phyloP scores from a whole-genome alignment of 1,139 yeast species.

The Lodderomyces margitis region DNA sequence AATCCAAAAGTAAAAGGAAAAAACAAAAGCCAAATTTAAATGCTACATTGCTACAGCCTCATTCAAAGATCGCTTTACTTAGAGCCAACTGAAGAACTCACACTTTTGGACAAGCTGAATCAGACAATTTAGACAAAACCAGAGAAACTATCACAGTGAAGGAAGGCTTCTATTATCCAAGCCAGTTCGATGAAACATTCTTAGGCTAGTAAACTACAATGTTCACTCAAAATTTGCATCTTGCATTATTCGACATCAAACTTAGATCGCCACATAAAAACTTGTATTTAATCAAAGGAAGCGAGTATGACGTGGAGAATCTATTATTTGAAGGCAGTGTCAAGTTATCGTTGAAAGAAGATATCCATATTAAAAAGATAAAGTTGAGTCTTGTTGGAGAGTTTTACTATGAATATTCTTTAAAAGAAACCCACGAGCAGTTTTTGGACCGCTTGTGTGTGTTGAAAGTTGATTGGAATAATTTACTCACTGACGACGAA shows the following conservation, averaged over 20 bases:
- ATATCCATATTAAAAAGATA: conserved; percentile 48
- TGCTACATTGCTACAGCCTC: conserved; percentile 3
- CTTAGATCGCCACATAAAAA: conserved; percentile 54
- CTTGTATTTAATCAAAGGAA: conserved; percentile 52
- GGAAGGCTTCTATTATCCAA: background rate
- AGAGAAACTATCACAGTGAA: background rate
- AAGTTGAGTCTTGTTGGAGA: conserved; percentile 51
- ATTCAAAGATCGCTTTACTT: no score
- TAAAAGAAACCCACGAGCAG: conserved; percentile 40
- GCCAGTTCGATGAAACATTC: background rate
- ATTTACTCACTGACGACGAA: conserved; percentile 45
- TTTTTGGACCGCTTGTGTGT: conserved; percentile 49
- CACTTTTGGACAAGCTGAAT: no score
- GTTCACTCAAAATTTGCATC: conserved; percentile 25
- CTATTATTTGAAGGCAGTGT: conserved; percentile 55
- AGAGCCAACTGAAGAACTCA: no score
- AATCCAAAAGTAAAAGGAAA: background rate
- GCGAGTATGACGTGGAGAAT: conserved; percentile 56
- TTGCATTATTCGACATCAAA: conserved; percentile 34
- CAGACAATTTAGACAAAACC: no score
- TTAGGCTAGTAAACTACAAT: conserved; percentile 12
- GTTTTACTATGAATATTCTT: conserved; percentile 53
- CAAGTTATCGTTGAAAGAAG: conserved; percentile 53
- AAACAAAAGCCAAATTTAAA: no score
- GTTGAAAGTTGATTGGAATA: conserved; percentile 59